These are phyloP conservation scores for Trichoderma sp. DNA, from an alignment of 2,329 filamentous ascomycete genomes.

Conservation along the genomic window DNA sequence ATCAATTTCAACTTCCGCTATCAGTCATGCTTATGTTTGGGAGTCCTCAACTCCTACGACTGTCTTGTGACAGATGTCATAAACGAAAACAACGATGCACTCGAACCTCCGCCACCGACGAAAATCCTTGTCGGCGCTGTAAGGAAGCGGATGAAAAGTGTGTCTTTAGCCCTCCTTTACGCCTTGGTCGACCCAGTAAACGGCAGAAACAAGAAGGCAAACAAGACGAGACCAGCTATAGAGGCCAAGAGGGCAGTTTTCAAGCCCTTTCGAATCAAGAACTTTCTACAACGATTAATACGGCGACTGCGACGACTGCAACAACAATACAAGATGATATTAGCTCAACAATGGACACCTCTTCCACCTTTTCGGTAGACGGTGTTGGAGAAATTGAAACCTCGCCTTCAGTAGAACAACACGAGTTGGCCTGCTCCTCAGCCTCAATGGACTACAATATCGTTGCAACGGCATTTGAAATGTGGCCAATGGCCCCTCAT, in stretches of 20 bases:
- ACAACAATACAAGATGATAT: background rate
- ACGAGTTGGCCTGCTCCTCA: background rate
- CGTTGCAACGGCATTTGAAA: background rate
- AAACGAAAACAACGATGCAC: background rate
- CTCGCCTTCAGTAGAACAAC: background rate
- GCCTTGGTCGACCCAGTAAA: background rate
- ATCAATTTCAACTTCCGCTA: background rate
- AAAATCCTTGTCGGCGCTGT: background rate
- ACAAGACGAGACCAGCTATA: background rate
- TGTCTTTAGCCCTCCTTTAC: background rate
- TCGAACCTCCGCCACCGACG: background rate
- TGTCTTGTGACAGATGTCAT: conserved; percentile 3
- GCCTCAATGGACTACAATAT: background rate
- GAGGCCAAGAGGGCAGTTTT: background rate
- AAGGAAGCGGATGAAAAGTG: background rate
- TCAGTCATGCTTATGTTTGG: background rate
- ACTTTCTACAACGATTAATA: background rate
- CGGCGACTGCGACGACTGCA: background rate
- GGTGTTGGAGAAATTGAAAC: background rate
- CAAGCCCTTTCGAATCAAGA: background rate
- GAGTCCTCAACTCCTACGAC: background rate
- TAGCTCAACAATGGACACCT: background rate
- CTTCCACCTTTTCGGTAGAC: background rate
- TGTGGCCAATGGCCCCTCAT: background rate
- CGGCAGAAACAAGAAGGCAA: background rate